Percentiles rank a stretch among this genome's conserved stretches.
These are phyloP conservation scores for Pythium folliculosum DNA, from an alignment of 352 stramenopile species.

Conservation along the genomic window DNA sequence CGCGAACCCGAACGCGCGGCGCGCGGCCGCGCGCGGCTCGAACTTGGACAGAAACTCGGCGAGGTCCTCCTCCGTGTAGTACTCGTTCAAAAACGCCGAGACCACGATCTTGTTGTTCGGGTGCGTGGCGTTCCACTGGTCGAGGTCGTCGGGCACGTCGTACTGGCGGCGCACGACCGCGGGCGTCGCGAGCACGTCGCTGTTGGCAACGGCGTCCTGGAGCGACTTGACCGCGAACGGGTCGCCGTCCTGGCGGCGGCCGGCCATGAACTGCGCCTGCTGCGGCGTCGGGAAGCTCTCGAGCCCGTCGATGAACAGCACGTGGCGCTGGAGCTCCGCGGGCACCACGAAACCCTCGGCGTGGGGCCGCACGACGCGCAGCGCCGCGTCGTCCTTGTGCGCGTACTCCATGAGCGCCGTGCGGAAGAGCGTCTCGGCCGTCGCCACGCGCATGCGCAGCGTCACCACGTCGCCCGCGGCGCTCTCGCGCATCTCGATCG, in stretches of 20 bases:
- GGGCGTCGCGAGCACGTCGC: conserved; percentile 36
- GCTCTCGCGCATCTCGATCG: conserved; percentile 22
- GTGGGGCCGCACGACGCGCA: conserved; percentile 50
- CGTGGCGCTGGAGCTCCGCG: conserved; percentile 33
- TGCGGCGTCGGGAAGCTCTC: conserved; percentile 74
- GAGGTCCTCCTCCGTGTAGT: conserved; percentile 65
- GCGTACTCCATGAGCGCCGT: conserved; percentile 58
- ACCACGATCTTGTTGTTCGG: conserved; percentile 57
- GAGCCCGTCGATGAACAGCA: conserved; percentile 68
- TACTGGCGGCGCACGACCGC: conserved; percentile 59
- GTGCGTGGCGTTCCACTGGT: conserved; percentile 26
- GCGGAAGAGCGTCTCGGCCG: conserved; percentile 52
- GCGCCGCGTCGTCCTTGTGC: conserved; percentile 26
- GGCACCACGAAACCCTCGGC: conserved; percentile 42
- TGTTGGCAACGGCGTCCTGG: conserved; percentile 17
- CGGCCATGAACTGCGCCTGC: conserved; percentile 47
- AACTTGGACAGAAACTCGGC: conserved; percentile 38
- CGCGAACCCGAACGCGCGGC: conserved; percentile 1
- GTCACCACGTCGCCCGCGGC: conserved; percentile 48
- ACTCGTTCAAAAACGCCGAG: conserved; percentile 70
- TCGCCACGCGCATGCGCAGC: conserved; percentile 39
- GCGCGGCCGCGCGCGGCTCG: conserved; percentile 22
- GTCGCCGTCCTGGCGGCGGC: conserved; percentile 30
- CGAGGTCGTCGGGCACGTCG: conserved; percentile 42
- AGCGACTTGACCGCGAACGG: conserved; percentile 37